These are phyloP conservation scores for Pythium brachiatum DNA, from an alignment of 352 stramenopile species.

Conservation along the genomic window DNA sequence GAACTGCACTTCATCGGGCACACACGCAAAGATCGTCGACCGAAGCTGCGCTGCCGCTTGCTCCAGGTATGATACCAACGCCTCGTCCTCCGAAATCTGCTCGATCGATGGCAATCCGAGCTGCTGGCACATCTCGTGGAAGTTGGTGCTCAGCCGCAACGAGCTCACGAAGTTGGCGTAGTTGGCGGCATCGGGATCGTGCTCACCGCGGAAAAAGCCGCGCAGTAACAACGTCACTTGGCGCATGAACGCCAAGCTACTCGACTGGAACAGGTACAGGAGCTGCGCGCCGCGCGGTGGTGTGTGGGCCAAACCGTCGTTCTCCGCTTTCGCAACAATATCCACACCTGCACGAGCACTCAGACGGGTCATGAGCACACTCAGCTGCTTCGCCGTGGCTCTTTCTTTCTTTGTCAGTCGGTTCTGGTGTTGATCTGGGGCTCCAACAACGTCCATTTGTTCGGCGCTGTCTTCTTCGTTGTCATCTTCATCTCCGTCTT, in stretches of 20 bases:
- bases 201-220: constrained; percentile 72
- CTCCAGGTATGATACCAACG: constrained; percentile 53
- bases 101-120: constrained; percentile 58
- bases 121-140: constrained; percentile 73
- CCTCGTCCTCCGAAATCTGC: constrained; percentile 49
- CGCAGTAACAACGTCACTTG: constrained; percentile 75
- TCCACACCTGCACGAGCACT: constrained; percentile 42
- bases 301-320: constrained; percentile 22
- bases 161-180: constrained; percentile 81
- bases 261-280: constrained; percentile 73
- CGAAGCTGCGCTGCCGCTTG: constrained; percentile 53
- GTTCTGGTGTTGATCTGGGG: constrained; percentile 10
- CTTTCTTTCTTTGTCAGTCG: constrained; percentile 33
- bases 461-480: constrained; percentile 24
- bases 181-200: constrained; percentile 70
- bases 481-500: constrained; percentile 29
- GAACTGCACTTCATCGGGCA: constrained; percentile 46
- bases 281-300: constrained; percentile 53
- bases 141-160: constrained; percentile 71
- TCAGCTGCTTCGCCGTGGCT: constrained; percentile 9
- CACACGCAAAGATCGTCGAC: constrained; percentile 38
- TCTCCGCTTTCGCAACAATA: constrained; percentile 23
- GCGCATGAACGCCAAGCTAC: constrained; percentile 67
- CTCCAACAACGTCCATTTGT: constrained; percentile 15
- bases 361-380: constrained; percentile 47